Base-by-base conservation (phyloP, 2,329 filamentous ascomycete species). In the Tolypocladium guangdongense region DNA sequence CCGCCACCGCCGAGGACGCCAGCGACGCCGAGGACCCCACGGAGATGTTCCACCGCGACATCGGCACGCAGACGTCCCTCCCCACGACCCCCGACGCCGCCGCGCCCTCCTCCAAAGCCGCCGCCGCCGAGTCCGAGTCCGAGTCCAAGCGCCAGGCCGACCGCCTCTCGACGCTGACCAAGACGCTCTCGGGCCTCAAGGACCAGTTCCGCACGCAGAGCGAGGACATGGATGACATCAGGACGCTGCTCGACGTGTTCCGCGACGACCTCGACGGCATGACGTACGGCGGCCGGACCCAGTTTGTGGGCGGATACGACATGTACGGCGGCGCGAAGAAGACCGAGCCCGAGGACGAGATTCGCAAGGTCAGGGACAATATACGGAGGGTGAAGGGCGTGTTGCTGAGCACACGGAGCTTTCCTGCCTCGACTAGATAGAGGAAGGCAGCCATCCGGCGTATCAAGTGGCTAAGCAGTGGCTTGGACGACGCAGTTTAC, bases 321-420 rank as follows among this genome's bases (percentile, higher is more conserved):
- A 56, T 75, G 51, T 74, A 78, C 57, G 71, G 73, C 16, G 69
- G 69, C 20, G 68, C 67, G n/a, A 69, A 66, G 33, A 73, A 66
- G 59, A 68, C 69, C 50, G 82, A 82, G 60, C 78, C 78, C 33
- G 78, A 83, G 56, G 87, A 92, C 67, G 86, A 88, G 68, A 83
- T 90, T 61, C 82, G 82, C 57, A 82, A 80, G 64, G 76, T 88
- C 22, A 88, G 87, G 70, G 82, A 82, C 58, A 87, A 86, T 56
- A 91, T 95, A 51, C 74, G 88, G 58, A 79, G 86, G 54, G 81
- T 93, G 43, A 95, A 95, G 73, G 88, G 88, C 1, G 80, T 89
- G 12, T 72, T 93, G 59, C 68, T 95, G 53, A 89, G 83, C 62
- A 81, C 88, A 5, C 81, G 86, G 62, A 88, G 82, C 61, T 92